Conservation (phyloP, 768 basidiomycete species). For the Pisolithus microcarpus region DNA sequence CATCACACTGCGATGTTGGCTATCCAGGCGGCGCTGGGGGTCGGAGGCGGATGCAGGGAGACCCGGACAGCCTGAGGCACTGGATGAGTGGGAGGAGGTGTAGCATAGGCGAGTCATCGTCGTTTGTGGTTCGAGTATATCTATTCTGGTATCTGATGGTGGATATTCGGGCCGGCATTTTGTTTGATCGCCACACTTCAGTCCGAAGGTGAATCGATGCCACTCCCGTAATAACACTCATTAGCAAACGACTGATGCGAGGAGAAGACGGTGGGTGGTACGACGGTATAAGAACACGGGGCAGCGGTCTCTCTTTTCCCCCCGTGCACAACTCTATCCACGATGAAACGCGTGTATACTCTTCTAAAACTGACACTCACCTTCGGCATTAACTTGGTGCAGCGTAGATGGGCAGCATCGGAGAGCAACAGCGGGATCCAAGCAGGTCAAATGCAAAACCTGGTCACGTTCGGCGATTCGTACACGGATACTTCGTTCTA, state of each 20-base stretch:
- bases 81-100: constrained; percentile 44
- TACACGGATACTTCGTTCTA: constrained; percentile 48
- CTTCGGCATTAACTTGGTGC: not conserved
- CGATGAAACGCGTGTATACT: not conserved
- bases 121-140: no score
- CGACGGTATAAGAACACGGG: not conserved
- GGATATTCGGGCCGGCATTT: no score
- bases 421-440: constrained; percentile 17
- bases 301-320: not conserved
- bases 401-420: not conserved
- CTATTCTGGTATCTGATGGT: no score
- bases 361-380: not conserved
- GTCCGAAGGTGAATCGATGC: no score
- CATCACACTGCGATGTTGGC: constrained; percentile 31
- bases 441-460: constrained; percentile 48
- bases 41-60: constrained; percentile 5
- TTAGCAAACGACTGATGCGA: no score
- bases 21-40: constrained; percentile 15
- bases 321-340: not conserved
- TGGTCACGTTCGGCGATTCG: constrained; percentile 65
- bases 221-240: no score
- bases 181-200: no score
- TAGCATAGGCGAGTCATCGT: constrained; percentile 7
- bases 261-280: no score
- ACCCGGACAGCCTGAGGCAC: constrained; percentile 12